Conservation (phyloP, 164 flowering plant genomes). For the Protea cynaroides region DNA sequence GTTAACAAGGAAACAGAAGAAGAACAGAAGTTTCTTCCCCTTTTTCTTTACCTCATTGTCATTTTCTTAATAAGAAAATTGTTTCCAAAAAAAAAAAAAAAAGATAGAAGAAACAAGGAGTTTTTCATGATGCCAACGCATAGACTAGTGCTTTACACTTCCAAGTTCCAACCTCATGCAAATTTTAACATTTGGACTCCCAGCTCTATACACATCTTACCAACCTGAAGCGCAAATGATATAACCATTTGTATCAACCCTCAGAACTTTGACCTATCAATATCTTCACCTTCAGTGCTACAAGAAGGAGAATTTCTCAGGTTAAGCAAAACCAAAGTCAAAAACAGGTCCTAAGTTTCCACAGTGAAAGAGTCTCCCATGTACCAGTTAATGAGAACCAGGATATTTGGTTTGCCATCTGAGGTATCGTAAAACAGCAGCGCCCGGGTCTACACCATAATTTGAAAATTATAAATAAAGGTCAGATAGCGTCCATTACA, state of each 20-base stretch:
- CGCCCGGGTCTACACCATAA: slow-evolving; percentile 97
- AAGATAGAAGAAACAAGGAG: too few species aligned
- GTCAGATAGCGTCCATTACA: not conserved
- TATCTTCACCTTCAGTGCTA: too few species aligned
- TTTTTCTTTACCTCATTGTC: too few species aligned
- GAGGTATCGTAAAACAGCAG: slow-evolving; percentile 80
- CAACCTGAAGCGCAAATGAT: slow-evolving; percentile 85
- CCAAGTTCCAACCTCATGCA: not conserved
- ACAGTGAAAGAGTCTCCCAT: not conserved
- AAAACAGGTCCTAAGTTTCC: not conserved
- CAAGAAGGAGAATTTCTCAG: slow-evolving; percentile 1
- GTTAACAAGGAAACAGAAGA: not conserved
- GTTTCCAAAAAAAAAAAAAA: too few species aligned
- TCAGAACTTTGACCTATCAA: slow-evolving; percentile 82
- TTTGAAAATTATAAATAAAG: slow-evolving; percentile 31
- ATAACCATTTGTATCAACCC: slow-evolving; percentile 67
- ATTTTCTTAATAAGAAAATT: too few species aligned
- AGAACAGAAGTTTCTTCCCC: too few species aligned
- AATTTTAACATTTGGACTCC: not conserved
- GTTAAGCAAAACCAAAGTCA: not conserved
- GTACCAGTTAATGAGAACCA: slow-evolving; percentile 91
- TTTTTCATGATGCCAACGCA: too few species aligned
- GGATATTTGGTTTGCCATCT: slow-evolving; percentile 86
- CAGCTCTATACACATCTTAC: not conserved
- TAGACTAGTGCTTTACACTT: not conserved